These are phyloP conservation scores for Trichoderma gracile DNA, from an alignment of 2,329 filamentous ascomycete genomes.

Conservation along the genomic window DNA sequence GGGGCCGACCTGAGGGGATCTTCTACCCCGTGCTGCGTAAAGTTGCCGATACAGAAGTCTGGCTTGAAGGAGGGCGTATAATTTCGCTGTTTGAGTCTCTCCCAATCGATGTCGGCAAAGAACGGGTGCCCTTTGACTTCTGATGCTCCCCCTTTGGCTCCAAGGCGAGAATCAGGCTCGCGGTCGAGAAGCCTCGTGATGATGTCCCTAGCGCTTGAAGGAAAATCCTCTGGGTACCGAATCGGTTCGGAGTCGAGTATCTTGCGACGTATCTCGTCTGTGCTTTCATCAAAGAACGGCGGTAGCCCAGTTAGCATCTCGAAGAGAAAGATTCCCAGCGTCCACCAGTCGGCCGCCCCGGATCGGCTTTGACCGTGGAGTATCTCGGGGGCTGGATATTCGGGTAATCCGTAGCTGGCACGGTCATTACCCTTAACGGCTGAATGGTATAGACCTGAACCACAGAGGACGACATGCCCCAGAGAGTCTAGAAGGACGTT, in stretches of 20 bases:
- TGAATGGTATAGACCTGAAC: conserved; percentile 86
- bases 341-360: conserved; percentile 93
- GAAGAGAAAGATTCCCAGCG: conserved; percentile 82
- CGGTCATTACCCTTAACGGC: conserved; percentile 82
- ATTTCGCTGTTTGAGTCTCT: background rate
- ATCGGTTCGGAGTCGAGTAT: background rate
- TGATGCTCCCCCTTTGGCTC: background rate
- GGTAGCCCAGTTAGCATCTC: conserved; percentile 90
- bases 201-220: background rate
- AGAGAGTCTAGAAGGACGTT: conserved; percentile 89
- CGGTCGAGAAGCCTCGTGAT: conserved; percentile 4
- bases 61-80: conserved; percentile 18
- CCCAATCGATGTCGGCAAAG: conserved; percentile 22
- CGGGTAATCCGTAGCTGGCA: conserved; percentile 72
- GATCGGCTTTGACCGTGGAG: conserved; percentile 83
- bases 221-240: background rate
- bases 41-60: background rate
- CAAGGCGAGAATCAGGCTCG: background rate
- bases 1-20: background rate
- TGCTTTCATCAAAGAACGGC: conserved; percentile 72
- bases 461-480: conserved; percentile 84
- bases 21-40: background rate
- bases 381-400: conserved; percentile 84
- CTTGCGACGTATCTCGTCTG: background rate
- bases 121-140: conserved; percentile 19